Base-by-base conservation (phyloP, 1,284 basidiomycete species). In the Papiliotrema laurentii region DNA sequence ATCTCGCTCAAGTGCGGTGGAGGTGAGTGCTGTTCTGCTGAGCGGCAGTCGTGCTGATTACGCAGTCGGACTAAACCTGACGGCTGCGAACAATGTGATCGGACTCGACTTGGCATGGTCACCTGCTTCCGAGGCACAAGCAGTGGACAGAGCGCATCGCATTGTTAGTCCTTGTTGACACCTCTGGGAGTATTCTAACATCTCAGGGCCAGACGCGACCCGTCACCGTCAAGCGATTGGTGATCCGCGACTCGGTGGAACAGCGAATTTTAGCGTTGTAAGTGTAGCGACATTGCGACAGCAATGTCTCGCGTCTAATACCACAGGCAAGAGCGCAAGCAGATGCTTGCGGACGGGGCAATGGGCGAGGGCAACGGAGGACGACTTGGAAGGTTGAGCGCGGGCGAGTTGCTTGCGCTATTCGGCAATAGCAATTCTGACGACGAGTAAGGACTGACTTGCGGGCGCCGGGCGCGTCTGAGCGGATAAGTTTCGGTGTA, bases 211-310 rank as follows among this genome's bases (percentile, higher is more conserved):
- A n/a, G n/a, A n/a, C n/a, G n/a, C n/a, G n/a, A 56, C 85, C 85
- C 2, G 88, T 92, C 48, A 77, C 87, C 30, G 84, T 96, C 45
- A 91, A 89, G 73, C 80, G 92, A 36, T 77, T 96, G 2, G 82
- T 93, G 36, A 66, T 74, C 35, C 48, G 43, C 1, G 55, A 71
- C 45, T 68, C 72, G 0, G 68, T 76, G 34, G 74, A 76, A 43
- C 61, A 70, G 50, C 47, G 71, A 21, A 72, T 74, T 18, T 51
- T 71, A 30, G 62, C 51, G 14, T 49, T 71, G 26, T 45, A 14
- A 7, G 43, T 45, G 54, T 55, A 11, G 10, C 25, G 27, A 47
- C 43, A 37, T 57, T 33, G 38, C 51, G 52, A 46, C 45, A 11
- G 30, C 24, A 16, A 13, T 7, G 16, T 22, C 27, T n/a, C 9